Base-by-base conservation (phyloP, 495 filamentous ascomycete species). In the Choiromyces venosus region DNA sequence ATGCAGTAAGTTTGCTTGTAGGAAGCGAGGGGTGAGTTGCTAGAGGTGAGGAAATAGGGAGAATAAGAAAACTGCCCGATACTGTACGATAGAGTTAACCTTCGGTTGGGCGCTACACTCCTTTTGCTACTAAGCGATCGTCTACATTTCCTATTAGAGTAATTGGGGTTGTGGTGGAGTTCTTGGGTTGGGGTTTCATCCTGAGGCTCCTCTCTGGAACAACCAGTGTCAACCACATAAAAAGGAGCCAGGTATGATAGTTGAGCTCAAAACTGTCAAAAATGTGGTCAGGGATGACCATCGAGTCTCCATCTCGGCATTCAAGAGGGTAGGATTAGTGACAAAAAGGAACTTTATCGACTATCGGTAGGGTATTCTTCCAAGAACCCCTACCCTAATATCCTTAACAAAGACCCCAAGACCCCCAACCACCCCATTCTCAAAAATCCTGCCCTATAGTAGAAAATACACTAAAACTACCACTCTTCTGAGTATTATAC, bases 171-270 rank as follows among this genome's bases (percentile, higher is more conserved):
- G 52, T 16, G 18, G 25, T 61, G 52, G 52, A 66, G 46, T 56
- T 74, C 71, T 68, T 68, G 66, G 52, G 73, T 76, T 77, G 74
- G 73, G 74, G 75, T 77, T 77, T 77, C 75, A 77, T 56, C 69
- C 75, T 77, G 75, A 77, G 44, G 69, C 69, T 77, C 71, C 71
- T 77, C 75, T 73, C 42, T 77, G 75, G 33, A 25, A 69, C 21
- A 61, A 18, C 52, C 12, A 33, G 52, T 33, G 52, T 61, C 25
- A 61, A 61, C 52, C 10, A 33, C 25, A 33, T 9, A 29, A 56
- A 56, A 56, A 29, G 46, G 46, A 56, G 46, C n/a, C 3, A 10
- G n/a, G 52, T 12, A n/a, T n/a, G n/a, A n/a, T n/a, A 16, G 52
- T 29, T 10, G 52, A 7, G 25, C 25, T 61, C 12, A n/a, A 29